phyloP scores from a whole-genome alignment of 345 rosid genomes.

The Eucalyptus curtisii region DNA sequence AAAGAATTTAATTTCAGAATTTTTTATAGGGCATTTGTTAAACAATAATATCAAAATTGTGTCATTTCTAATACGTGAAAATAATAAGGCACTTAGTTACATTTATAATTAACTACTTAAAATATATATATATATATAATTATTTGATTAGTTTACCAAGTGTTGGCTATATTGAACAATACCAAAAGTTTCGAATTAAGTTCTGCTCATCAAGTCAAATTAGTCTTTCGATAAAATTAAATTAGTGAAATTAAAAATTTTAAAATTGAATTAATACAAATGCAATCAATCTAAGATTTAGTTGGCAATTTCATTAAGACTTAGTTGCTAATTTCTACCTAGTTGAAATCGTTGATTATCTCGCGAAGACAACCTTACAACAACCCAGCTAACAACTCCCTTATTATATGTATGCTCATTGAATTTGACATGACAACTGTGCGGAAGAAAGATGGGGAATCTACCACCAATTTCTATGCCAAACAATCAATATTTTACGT shows the following conservation, averaged over 20 bases:
- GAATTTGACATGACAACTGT: neutral
- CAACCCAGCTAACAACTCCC: neutral
- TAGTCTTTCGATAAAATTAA: too few species aligned
- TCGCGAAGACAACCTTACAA: neutral
- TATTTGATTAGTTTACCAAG: fast-evolving
- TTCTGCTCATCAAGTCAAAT: too few species aligned
- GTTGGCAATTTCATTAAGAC: neutral
- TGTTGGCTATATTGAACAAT: too few species aligned
- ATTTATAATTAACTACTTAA: neutral
- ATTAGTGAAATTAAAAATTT: too few species aligned
- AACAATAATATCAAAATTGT: too few species aligned
- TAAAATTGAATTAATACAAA: too few species aligned
- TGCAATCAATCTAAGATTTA: fast-evolving
- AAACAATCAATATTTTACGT: neutral
- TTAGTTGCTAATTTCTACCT: too few species aligned
- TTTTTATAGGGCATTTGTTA: neutral
- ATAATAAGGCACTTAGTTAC: too few species aligned
- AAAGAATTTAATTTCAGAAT: too few species aligned
- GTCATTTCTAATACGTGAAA: fast-evolving
- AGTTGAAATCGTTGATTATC: neutral
- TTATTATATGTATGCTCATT: neutral
- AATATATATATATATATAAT: neutral
- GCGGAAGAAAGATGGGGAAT: neutral
- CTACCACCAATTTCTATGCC: neutral
- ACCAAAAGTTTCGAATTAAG: too few species aligned